A percentile compares a stretch with the other conserved stretches of the same genome.
Evolutionary conservation across 768 basidiomycete genomes (phyloP).

Genomic region (Mycena galericulata): DNA sequence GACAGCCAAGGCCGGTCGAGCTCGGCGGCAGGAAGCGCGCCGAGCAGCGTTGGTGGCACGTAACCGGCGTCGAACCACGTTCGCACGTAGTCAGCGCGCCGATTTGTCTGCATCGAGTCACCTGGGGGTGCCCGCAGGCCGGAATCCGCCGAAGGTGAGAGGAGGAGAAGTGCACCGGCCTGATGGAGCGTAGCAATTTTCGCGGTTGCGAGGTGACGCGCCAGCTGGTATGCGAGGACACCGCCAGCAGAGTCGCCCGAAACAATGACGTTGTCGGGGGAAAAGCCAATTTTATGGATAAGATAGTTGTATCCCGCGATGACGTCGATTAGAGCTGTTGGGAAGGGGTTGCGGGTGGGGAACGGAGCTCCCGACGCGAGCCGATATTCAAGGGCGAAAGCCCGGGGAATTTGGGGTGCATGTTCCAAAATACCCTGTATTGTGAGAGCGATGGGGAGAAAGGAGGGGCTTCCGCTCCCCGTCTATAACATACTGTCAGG

Average conservation of each 20-base stretch:
- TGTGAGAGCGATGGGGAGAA: slow-evolving; percentile 4
- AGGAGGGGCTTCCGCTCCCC: slow-evolving; percentile 29
- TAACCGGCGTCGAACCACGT: slow-evolving; percentile 19
- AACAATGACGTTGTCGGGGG: slow-evolving; percentile 57
- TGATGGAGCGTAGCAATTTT: slow-evolving; percentile 27
- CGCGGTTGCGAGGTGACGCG: slow-evolving; percentile 46
- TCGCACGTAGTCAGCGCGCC: slow-evolving; percentile 9
- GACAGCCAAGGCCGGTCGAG: slow-evolving; percentile 27
- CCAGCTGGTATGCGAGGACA: slow-evolving; percentile 56
- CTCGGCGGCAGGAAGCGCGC: slow-evolving; percentile 14
- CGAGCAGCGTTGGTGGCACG: slow-evolving; percentile 8
- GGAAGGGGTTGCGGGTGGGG: slow-evolving; percentile 55
- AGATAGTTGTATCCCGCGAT: slow-evolving; percentile 65
- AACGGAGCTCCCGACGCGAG: slow-evolving; percentile 48
- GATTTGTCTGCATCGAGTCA: slow-evolving; percentile 27
- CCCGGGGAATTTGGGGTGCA: slow-evolving; percentile 35
- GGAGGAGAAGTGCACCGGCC: slow-evolving; percentile 47
- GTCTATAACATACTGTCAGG: slow-evolving; percentile 32
- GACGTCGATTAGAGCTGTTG: slow-evolving; percentile 64
- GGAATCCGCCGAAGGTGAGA: slow-evolving; percentile 46
- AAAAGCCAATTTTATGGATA: slow-evolving; percentile 53
- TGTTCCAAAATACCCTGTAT: slow-evolving; percentile 32
- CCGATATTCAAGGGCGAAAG: slow-evolving; percentile 62
- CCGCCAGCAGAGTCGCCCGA: slow-evolving; percentile 69
- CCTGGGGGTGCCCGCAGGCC: background rate